phyloP scores from a whole-genome alignment of 805 yeast species.

The Saccharomycopsis fodiens region DNA sequence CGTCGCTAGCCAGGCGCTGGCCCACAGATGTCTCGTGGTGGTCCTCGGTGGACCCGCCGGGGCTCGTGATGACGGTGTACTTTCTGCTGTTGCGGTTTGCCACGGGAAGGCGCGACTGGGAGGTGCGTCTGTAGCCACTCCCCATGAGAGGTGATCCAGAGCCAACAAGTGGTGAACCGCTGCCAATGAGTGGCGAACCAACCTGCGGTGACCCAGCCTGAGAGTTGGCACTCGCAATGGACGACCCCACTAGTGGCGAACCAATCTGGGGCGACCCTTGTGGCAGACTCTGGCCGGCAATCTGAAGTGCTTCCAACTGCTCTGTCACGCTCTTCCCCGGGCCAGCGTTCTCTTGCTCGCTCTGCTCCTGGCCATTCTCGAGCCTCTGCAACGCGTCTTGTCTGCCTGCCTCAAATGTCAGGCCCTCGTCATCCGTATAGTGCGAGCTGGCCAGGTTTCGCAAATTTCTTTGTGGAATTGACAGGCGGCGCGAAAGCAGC shows the following conservation, averaged over 20 bases:
- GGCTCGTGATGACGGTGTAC: not conserved
- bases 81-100: not conserved
- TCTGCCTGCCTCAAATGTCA: conserved; percentile 12
- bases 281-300: no score
- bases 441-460: not conserved
- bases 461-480: no score
- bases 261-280: not conserved
- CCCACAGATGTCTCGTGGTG: not conserved
- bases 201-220: not conserved
- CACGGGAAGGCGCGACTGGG: not conserved
- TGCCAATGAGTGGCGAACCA: no score
- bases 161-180: no score
- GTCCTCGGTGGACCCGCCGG: not conserved
- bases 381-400: conserved; percentile 14
- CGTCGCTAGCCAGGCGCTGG: not conserved
- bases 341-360: not conserved
- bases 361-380: conserved; percentile 2
- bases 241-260: not conserved
- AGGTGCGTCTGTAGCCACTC: no score
- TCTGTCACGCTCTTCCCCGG: conserved; percentile 3
- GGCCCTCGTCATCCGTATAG: not conserved
- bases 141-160: no score
- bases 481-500: not conserved
- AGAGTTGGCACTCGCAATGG: not conserved
- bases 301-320: conserved; percentile 13